A percentile compares a stretch with the other conserved stretches of the same genome.
Evolutionary conservation across 805 yeast genomes (phyloP).

Genomic region (Cyberlindnera mrakii): DNA sequence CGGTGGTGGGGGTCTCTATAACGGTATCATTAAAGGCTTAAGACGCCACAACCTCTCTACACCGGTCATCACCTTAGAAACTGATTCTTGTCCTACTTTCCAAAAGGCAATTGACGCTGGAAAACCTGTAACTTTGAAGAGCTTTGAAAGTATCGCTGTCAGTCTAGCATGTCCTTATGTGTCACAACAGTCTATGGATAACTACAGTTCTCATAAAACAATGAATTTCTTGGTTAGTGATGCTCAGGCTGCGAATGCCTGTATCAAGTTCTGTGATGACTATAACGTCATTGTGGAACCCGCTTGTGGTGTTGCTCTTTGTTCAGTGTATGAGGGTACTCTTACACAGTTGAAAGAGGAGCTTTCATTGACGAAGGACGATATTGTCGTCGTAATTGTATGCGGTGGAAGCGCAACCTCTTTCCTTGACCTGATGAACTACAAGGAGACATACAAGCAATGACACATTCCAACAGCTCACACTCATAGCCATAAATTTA

Average conservation of each 20-base stretch:
- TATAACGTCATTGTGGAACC: constrained; percentile 56
- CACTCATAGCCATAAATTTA: not conserved
- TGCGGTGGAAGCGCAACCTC: constrained; percentile 50
- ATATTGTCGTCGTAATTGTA: constrained; percentile 46
- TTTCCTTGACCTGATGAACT: constrained; percentile 21
- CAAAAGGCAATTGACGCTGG: constrained; percentile 42
- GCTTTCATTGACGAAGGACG: constrained; percentile 29
- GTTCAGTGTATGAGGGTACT: constrained; percentile 39
- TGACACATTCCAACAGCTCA: not conserved
- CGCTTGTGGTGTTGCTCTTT: constrained; percentile 67
- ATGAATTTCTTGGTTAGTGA: constrained; percentile 43
- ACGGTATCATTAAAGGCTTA: constrained; percentile 44
- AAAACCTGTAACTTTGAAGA: constrained; percentile 34
- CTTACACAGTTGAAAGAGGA: constrained; percentile 25
- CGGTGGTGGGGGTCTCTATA: constrained; percentile 55
- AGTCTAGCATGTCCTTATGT: constrained; percentile 60
- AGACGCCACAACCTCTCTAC: constrained; percentile 29
- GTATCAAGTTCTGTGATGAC: constrained; percentile 43
- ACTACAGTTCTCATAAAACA: constrained; percentile 36
- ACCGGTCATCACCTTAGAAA: constrained; percentile 48
- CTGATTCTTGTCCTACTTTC: constrained; percentile 58
- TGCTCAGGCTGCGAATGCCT: constrained; percentile 47
- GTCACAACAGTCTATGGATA: constrained; percentile 41
- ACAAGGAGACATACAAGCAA: constrained; percentile 2
- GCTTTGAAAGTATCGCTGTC: constrained; percentile 52